phyloP scores from a whole-genome alignment of 2,329 filamentous ascomycete genomes.

The Paecilomyces variotii region DNA sequence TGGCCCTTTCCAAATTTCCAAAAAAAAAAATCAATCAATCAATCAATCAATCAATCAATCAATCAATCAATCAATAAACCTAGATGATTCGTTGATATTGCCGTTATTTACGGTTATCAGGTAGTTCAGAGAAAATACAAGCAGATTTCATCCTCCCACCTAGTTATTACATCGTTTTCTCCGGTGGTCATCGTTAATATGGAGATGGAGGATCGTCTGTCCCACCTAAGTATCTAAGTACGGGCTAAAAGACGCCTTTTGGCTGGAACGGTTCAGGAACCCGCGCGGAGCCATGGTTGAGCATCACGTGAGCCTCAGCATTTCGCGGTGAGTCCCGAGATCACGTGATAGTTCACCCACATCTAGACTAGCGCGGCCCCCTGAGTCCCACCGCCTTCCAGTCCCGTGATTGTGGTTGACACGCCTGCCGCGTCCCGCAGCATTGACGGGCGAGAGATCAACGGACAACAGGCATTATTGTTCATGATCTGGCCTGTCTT shows the following conservation, averaged over 20 bases:
- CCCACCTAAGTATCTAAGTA: neutral
- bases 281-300: neutral
- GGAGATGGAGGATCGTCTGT: neutral
- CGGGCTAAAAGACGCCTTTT: neutral
- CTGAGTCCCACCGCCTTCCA: slow-evolving; percentile 3
- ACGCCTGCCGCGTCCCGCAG: slow-evolving; percentile 17
- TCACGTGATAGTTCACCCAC: neutral
- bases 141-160: no score
- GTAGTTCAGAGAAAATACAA: neutral
- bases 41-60: no score
- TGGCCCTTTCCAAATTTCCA: no score
- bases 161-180: neutral
- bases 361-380: slow-evolving; percentile 8
- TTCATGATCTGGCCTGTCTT: neutral
- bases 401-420: slow-evolving; percentile 10
- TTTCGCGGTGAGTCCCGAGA: neutral
- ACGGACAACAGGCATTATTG: neutral
- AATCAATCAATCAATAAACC: no score
- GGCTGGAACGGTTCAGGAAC: neutral
- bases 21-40: no score
- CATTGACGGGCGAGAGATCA: neutral
- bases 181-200: neutral
- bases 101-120: neutral
- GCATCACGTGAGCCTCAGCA: neutral
- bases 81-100: neutral